A percentile compares a stretch with the other conserved stretches of the same genome.
phyloP scores from a whole-genome alignment of 177 flowering plant species.

The Vitis hybrid region DNA sequence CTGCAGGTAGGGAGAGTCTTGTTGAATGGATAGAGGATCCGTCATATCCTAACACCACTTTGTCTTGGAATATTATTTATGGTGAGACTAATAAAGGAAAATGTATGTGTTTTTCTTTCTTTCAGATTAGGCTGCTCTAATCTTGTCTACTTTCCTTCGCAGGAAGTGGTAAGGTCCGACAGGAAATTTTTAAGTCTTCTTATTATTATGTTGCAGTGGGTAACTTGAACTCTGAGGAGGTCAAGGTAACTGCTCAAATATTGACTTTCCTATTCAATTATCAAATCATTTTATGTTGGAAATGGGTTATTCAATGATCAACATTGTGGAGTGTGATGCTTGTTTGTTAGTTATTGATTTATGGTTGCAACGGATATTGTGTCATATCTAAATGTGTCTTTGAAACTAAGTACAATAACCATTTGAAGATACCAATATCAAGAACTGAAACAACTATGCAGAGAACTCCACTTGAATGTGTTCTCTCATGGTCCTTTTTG shows the following conservation, averaged over 20 bases:
- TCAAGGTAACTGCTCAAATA: constrained; percentile 43
- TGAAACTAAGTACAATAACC: no score
- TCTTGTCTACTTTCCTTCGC: constrained; percentile 9
- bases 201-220: constrained; percentile 69
- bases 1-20: constrained; percentile 70
- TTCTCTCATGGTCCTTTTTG: no score
- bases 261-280: background rate
- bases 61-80: constrained; percentile 72
- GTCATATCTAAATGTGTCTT: no score
- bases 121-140: constrained; percentile 1
- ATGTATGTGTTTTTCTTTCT: background rate
- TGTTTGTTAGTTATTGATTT: no score
- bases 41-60: constrained; percentile 63
- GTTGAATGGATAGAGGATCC: constrained; percentile 71
- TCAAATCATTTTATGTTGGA: no score
- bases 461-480: no score
- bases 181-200: constrained; percentile 43
- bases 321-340: no score
- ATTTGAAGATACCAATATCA: no score
- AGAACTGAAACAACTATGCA: no score
- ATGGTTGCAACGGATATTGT: no score
- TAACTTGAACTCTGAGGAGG: constrained; percentile 53
- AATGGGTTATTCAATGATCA: no score
- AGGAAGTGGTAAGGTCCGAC: constrained; percentile 66
- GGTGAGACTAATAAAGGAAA: constrained; percentile 38